Evolutionary conservation across 306 rosid genomes (phyloP), one percentile per base, ranked within the genome.

Genomic region (Lathyrus sativus): DNA sequence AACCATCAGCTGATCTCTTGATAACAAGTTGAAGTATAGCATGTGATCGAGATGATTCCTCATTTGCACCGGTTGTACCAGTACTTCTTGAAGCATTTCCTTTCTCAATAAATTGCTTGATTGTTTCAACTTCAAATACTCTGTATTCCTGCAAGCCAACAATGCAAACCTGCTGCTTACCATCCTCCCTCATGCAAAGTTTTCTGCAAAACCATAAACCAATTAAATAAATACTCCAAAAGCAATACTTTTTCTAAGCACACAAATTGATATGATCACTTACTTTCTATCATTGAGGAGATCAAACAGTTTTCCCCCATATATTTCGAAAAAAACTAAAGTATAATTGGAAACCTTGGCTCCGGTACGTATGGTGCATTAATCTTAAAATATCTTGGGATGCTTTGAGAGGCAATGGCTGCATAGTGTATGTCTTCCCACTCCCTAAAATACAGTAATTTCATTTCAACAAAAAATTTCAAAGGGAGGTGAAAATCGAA

Each of bases 101-200:
- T 68, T 74, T 90, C 82, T 82, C 95, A 74, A 85, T 85, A 37
- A 87, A 81, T 67, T 84, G 91, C 75, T 78, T 80, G 74, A 90
- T 88, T 35, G 80, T 77, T 82, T 84, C 96, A 69, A 85, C 96
- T 67, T 84, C 64, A 70, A 78, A 80, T 61, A 87, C 95, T 62
- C 74, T 72, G 79, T 80, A 87, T 75, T 87, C 96, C 85, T 89
- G 93, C 86, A 89, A 85, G 70, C 93, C 96, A 29, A 89, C 93
- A 41, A 87, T 85, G 82, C 96, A 89, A 64, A 89, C 96, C 79
- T 87, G 96, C 56, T 89, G 96, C 81, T 82, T 89, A 61, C 96
- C 96, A 80, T 87, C 91, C 86, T 89, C 96, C 84, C 96, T 85
- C 85, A 87, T 87, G 86, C 75, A 87, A 70, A 89, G 93, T 65